A percentile compares a stretch with the other conserved stretches of the same genome.
phyloP scores from a whole-genome alignment of 441 rosid genomes.

The Erysimum cheiri region DNA sequence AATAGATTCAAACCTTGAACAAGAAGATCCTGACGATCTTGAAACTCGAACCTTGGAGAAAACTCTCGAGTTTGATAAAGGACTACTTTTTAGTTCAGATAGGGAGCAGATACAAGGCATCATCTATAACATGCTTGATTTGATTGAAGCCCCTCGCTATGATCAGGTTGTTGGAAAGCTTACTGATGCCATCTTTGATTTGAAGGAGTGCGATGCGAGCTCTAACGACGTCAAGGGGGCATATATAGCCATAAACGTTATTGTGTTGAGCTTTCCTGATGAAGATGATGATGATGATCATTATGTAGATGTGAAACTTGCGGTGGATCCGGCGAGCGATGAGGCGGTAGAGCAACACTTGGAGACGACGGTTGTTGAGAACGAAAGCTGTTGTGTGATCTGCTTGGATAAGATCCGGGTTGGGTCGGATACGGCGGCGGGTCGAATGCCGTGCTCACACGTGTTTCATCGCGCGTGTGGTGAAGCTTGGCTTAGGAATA shows the following conservation, averaged over 20 bases:
- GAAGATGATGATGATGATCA: background rate
- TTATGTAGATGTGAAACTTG: background rate
- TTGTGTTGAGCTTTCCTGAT: background rate
- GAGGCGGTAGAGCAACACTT: background rate
- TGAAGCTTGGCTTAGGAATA: constrained; percentile 8
- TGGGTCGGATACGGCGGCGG: background rate
- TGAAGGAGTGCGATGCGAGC: background rate
- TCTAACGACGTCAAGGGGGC: background rate
- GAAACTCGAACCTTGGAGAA: background rate
- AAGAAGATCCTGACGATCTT: background rate
- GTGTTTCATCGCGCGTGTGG: constrained; percentile 26
- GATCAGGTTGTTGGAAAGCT: background rate
- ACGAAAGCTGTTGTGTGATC: background rate
- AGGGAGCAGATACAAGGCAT: background rate
- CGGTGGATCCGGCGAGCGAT: constrained; percentile 17
- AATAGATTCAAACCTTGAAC: background rate
- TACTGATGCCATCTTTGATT: background rate
- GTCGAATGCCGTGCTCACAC: constrained; percentile 8
- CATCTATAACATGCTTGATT: constrained; percentile 10
- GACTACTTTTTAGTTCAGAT: constrained; percentile 14
- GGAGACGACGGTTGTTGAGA: constrained; percentile 19
- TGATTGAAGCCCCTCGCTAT: background rate
- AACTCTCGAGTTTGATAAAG: constrained; percentile 17
- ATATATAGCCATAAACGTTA: background rate
- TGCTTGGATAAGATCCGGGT: constrained; percentile 17